Evolutionary conservation across 768 basidiomycete genomes (phyloP), one percentile per base, ranked within the genome.

Genomic region (Hirschioporus abietinus): DNA sequence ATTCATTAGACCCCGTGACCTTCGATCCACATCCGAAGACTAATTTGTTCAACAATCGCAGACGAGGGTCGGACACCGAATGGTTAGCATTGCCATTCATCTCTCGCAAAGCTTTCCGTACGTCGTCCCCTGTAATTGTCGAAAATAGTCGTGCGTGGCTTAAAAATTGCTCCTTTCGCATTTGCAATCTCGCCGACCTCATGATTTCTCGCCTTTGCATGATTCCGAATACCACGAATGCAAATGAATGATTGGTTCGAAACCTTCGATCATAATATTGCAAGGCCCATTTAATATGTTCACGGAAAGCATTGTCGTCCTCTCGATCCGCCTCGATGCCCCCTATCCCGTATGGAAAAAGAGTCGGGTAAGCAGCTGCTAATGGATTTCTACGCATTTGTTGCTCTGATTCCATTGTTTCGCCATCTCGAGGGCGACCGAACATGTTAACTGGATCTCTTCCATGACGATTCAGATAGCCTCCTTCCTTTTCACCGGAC

Each of bases 241-340:
- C 72, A 66, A 81, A 82, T n/a, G 74, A 66, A 1, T 70, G 10
- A 65, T 82, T 79, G 0, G 23, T 67, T 66, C 81, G 81, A 70
- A 82, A 82, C 0, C 75, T 68, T 60, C 78, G 77, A 65, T 81
- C 80, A 65, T 78, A 73, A 67, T 80, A 81, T 76, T 78, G 74
- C 0, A 82, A 67, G 0, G 79, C 62, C 18, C 69, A 58, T 23
- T 66, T 64, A 24, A 76, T 77, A 57, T 79, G 78, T 25, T 61
- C 23, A 7, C 4, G 4, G 9, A 35, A 67, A 20, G 35, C 20
- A 25, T 5, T 7, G 1, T 30, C 7, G 7, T 18, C 23, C 23
- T n/a, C 34, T 17, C 20, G 57, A 8, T 12, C 30, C 8, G 23
- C 64, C 64, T 81, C 78, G 34, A 80, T 68, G 0, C 78, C 78